Evolutionary conservation across 768 basidiomycete species (phyloP), one percentile per base, ranked within the genome.

Genomic region (Mycena latifolia): DNA sequence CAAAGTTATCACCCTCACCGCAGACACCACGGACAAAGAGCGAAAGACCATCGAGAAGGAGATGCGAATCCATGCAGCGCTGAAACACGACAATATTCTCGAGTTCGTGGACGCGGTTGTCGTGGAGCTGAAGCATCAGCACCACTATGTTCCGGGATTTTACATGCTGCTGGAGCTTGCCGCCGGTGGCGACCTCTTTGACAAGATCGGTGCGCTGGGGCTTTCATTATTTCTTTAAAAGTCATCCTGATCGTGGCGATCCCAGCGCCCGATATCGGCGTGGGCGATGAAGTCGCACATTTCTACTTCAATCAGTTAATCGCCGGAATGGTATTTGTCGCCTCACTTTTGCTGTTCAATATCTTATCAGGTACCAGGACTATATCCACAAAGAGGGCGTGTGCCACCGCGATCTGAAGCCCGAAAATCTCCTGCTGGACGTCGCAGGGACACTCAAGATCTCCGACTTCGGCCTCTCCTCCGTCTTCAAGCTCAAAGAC

Each of bases 381-480:
- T 97, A 93, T 77, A 91, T 98, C 31, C 96, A 98, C 73, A 76
- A 74, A 10, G 89, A 94, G 79, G 98, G 98, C 3, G 92, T 99
- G 22, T 96, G 94, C 72, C 98, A 99, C 75, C 89, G 98, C 39
- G 98, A 99, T 72, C 85, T 99, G 59, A 99, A 99, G 74, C 98
- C 98, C 0, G 98, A 99, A 77, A 99, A 99, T 70, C 76, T 98
- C 20, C 86, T 99, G 3, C 86, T 99, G 0, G 92, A 95, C 65
- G 88, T 86, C 0, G 88, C 89, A 2, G 96, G 96, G 54, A 82
- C 88, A 8, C 88, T 99, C 69, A 98, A 98, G 76, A 91, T 99
- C 56, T 92, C 93, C 0, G 98, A 99, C 76, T 99, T 99, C 76
- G 98, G 98, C 0, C 84, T 99, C 2, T 95, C 94, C 8, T 88